phyloP scores from a whole-genome alignment of 352 stramenopile species.

The Stramenopiles sp. region DNA sequence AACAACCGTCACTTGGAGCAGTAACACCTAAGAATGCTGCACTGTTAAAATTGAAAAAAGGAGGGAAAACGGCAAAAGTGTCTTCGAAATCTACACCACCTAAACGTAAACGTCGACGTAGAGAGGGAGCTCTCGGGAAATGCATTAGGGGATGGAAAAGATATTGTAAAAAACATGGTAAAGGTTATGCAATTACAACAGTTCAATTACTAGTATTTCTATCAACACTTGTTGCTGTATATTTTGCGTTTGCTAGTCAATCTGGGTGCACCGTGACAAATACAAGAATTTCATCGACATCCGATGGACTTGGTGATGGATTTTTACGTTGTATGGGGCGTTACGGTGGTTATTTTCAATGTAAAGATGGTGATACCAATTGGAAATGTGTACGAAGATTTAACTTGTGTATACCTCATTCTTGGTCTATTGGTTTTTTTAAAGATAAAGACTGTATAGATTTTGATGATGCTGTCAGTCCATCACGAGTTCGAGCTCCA shows the following conservation, averaged over 20 bases:
- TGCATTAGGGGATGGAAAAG: not conserved
- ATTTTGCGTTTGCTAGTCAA: not conserved
- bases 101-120: not conserved
- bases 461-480: not conserved
- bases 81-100: not conserved
- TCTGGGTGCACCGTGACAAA: not conserved
- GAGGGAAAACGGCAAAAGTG: not conserved
- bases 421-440: not conserved
- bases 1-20: not conserved
- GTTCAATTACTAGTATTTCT: not conserved
- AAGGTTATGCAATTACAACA: not conserved
- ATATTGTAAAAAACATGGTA: constrained; percentile 4
- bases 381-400: not conserved
- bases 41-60: not conserved
- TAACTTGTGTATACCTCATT: not conserved
- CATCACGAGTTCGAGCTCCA: not conserved
- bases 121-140: not conserved
- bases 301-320: not conserved
- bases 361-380: not conserved
- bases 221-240: not conserved
- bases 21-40: not conserved
- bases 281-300: not conserved
- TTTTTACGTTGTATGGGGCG: not conserved
- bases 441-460: not conserved
- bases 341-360: constrained; percentile 2